Evolutionary conservation across 768 basidiomycete species (phyloP), one percentile per base, ranked within the genome.

Genomic region (Tremella fuciformis): DNA sequence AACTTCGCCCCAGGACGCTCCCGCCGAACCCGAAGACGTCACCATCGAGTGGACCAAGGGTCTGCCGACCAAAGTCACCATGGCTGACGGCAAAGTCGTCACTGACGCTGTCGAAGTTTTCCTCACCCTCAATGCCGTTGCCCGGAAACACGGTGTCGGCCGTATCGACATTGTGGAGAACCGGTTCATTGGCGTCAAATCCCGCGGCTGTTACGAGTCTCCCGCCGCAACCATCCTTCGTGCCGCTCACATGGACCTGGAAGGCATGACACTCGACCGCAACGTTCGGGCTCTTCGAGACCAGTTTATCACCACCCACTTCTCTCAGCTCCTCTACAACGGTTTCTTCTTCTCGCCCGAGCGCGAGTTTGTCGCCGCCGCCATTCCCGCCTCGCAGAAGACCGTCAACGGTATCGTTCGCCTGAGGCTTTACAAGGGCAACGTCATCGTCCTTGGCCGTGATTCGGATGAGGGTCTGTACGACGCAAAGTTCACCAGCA

Each of bases 261-360:
- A 98, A 78, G 96, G 96, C 44, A 84, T 99, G 54, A 96, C 92
- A n/a, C 84, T 98, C 59, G 96, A 99, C 80, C 84, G 94, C 70
- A 96, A 94, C 78, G 92, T 99, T 64, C 88, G 96, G 56, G 87
- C 89, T 19, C 81, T 98, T 56, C 83, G 96, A 34, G 96, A 99
- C 78, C 88, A 91, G 75, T 99, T 98, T 79, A 82, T 96, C 69
- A 98, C 96, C 21, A 81, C 89, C 69, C 87, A 88, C 76, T 82
- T 98, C 55, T 86, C 89, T 77, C 82, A 86, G 66, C 93, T 99
- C 72, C 81, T 99, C 49, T 98, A 99, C 83, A 97, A 98, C 74
- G 96, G 94, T 38, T 91, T 94, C 80, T 98, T 91, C 85, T 99
- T 97, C 84, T 94, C 92, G n/a, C 93, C 96, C 47, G 96, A 98